Evolutionary conservation across 805 yeast species (phyloP).

Genomic region (Ogataea nitratoaversa): DNA sequence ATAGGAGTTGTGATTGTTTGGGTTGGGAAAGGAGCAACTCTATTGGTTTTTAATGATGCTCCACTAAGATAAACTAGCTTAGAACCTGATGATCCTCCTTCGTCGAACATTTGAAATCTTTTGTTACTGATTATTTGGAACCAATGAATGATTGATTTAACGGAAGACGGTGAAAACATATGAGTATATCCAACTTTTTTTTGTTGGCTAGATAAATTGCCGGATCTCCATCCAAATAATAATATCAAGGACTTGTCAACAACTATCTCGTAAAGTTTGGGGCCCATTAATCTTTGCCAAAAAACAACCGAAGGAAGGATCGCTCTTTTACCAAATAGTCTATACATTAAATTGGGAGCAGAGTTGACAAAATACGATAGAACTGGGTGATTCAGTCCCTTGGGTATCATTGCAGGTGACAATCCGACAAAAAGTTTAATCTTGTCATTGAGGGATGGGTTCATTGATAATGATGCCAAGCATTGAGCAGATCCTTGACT

Average conservation of each 20-base stretch:
- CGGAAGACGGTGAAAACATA: constrained; percentile 51
- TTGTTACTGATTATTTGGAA: constrained; percentile 41
- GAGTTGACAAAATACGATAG: constrained; percentile 57
- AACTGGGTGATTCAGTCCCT: constrained; percentile 53
- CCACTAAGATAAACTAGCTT: constrained; percentile 27
- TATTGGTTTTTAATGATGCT: constrained; percentile 33
- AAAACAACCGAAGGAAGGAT: constrained; percentile 70
- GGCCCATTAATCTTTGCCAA: constrained; percentile 50
- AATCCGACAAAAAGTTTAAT: constrained; percentile 67
- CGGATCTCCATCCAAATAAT: constrained; percentile 46
- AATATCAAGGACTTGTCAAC: constrained; percentile 43
- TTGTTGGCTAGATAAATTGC: constrained; percentile 40
- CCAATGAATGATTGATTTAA: constrained; percentile 51
- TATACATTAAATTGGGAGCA: constrained; percentile 66
- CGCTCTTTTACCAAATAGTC: constrained; percentile 70
- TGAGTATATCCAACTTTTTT: constrained; percentile 48
- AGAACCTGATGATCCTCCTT: constrained; percentile 32
- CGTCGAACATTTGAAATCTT: constrained; percentile 53
- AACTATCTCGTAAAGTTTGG: constrained; percentile 41
- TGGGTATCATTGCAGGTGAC: constrained; percentile 93
- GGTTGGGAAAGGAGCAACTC: constrained; percentile 59
- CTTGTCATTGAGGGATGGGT: constrained; percentile 56
- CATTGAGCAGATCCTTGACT: constrained; percentile 95
- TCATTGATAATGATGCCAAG: constrained; percentile 71
- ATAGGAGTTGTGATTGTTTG: constrained; percentile 69